These are phyloP conservation scores for Paramecium pentaurelia DNA, from an alignment of 73 alveolate species.

Conservation along the genomic window DNA sequence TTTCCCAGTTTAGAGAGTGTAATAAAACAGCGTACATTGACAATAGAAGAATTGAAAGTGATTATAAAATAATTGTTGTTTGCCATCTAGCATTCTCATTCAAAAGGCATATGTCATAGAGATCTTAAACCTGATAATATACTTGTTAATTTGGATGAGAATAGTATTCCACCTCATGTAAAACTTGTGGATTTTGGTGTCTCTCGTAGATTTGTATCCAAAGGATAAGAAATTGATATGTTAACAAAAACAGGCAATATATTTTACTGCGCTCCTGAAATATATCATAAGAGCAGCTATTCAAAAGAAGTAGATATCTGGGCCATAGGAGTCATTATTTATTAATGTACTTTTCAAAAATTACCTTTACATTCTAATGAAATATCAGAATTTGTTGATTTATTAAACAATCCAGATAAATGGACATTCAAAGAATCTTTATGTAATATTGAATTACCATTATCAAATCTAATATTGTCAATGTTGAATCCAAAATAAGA, in stretches of 20 bases:
- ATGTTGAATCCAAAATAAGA: conserved; percentile 68
- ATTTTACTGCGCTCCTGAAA: conserved; percentile 39
- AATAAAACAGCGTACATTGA: conserved; percentile 3
- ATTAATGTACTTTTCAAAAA: not conserved
- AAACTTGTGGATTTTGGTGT: conserved; percentile 40
- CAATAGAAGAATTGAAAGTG: not conserved
- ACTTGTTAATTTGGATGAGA: not conserved
- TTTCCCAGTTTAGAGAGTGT: conserved; percentile 15
- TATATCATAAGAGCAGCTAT: not conserved
- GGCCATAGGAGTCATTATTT: conserved; percentile 13
- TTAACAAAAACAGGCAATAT: conserved; percentile 17
- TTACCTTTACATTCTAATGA: not conserved
- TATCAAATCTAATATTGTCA: not conserved
- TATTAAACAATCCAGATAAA: not conserved
- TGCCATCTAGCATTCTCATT: conserved; percentile 41
- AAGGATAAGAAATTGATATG: conserved; percentile 1
- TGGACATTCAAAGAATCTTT: not conserved
- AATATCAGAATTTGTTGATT: not conserved
- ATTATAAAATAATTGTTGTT: not conserved
- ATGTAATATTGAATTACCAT: not conserved
- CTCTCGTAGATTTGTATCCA: not conserved
- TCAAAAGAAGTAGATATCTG: conserved; percentile 18
- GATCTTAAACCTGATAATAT: conserved; percentile 58
- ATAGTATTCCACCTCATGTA: not conserved
- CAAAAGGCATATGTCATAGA: conserved; percentile 58